phyloP scores from a whole-genome alignment of 169 alveolate species.

The Eimeria praecox region DNA sequence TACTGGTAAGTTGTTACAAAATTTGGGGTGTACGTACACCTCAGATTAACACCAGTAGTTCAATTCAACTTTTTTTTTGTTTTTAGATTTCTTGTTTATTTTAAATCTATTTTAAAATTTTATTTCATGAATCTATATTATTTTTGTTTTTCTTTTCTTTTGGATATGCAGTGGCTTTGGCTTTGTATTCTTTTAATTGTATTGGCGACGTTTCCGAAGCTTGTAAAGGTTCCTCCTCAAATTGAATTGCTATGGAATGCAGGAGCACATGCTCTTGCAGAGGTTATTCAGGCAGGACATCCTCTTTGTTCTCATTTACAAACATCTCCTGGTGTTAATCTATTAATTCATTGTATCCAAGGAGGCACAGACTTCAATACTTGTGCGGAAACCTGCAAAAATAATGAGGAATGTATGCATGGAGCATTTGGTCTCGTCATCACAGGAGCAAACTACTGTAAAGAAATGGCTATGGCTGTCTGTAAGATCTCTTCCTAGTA shows the following conservation, averaged over 20 bases:
- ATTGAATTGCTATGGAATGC: constrained; percentile 16
- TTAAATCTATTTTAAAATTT: too few relatives aligned
- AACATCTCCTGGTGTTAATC: neutral
- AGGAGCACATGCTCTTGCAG: neutral
- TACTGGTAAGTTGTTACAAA: constrained; percentile 66
- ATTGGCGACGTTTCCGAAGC: constrained; percentile 58
- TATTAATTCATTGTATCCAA: neutral
- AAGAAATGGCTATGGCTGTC: neutral
- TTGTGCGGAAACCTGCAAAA: neutral
- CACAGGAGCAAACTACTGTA: neutral
- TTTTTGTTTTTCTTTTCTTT: too few relatives aligned
- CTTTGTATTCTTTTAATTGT: constrained; percentile 34
- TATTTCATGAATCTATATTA: too few relatives aligned
- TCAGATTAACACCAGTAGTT: too few relatives aligned
- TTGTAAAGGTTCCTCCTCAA: constrained; percentile 32
- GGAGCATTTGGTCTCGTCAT: neutral
- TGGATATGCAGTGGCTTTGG: constrained; percentile 29
- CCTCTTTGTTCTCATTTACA: neutral
- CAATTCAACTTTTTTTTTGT: neutral
- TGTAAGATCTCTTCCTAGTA: too few relatives aligned
- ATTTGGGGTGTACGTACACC: too few relatives aligned
- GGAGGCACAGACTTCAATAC: neutral
- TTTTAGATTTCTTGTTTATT: neutral
- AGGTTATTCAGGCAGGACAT: neutral
- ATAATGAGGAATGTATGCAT: neutral